A percentile compares a stretch with the other conserved stretches of the same genome.
Conservation (phyloP, 208 protist species). For the Lotmaria passim region DNA sequence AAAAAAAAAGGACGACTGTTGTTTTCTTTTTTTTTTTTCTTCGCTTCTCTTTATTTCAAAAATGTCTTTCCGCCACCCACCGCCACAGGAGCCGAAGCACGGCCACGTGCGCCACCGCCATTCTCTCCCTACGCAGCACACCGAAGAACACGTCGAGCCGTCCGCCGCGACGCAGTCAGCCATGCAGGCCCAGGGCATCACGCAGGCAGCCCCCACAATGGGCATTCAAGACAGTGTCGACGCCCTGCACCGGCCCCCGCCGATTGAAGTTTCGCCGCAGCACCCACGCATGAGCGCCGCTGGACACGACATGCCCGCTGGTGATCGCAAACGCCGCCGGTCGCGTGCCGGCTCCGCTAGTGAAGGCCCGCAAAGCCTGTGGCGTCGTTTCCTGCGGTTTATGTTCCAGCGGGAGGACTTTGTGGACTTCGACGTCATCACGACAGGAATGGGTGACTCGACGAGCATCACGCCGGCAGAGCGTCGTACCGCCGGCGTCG, state of each 20-base stretch:
- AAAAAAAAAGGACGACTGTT: neutral
- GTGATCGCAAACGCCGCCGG: neutral
- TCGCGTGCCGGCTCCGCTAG: neutral
- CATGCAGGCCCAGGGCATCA: conserved; percentile 13
- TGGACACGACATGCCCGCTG: neutral
- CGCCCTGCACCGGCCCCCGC: conserved; percentile 20
- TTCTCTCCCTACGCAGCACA: conserved; percentile 10
- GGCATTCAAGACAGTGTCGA: conserved; percentile 2
- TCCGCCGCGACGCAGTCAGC: conserved; percentile 2
- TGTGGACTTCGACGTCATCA: conserved; percentile 28
- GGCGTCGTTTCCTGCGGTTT: conserved; percentile 18
- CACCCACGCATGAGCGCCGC: conserved; percentile 17
- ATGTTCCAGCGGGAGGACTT: conserved; percentile 43
- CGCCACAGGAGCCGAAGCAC: conserved; percentile 1
- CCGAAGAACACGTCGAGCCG: conserved; percentile 10
- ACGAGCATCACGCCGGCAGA: conserved; percentile 27
- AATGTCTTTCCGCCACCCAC: conserved; percentile 4
- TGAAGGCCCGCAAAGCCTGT: neutral
- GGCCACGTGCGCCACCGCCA: conserved; percentile 4
- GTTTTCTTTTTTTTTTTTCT: neutral
- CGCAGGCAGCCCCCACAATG: conserved; percentile 14
- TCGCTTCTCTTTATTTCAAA: neutral
- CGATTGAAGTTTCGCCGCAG: conserved; percentile 16
- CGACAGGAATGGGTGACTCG: neutral
- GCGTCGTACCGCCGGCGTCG: conserved; percentile 17